phyloP scores from a whole-genome alignment of 306 rosid genomes.

The Fragaria vesca region DNA sequence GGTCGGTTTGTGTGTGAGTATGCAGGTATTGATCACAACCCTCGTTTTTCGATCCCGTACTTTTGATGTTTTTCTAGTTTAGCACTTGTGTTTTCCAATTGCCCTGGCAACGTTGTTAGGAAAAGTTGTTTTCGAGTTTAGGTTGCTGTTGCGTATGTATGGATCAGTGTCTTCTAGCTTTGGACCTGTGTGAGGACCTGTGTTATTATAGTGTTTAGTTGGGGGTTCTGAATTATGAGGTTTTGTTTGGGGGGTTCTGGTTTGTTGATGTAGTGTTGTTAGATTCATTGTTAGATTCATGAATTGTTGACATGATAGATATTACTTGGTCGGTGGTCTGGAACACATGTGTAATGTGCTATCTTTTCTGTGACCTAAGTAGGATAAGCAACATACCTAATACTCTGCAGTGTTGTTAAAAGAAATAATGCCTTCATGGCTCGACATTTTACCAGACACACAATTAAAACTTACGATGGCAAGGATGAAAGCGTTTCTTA shows the following conservation, averaged over 20 bases:
- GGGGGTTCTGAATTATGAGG: too few species aligned
- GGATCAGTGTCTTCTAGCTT: neutral
- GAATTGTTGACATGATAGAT: neutral
- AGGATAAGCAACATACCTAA: neutral
- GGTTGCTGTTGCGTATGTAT: neutral
- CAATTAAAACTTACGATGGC: neutral
- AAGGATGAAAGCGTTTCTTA: neutral
- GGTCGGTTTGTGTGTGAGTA: constrained; percentile 74
- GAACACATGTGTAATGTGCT: neutral
- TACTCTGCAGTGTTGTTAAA: neutral
- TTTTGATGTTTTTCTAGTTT: neutral
- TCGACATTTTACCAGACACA: neutral
- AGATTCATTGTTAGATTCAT: too few species aligned
- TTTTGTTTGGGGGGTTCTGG: too few species aligned
- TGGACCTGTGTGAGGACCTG: too few species aligned
- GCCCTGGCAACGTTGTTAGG: neutral
- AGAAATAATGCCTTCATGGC: neutral
- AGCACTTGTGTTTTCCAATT: neutral
- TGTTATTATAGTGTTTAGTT: too few species aligned
- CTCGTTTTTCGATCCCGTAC: neutral
- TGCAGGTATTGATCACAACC: constrained; percentile 50
- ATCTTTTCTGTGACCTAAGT: neutral
- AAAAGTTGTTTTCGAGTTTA: neutral
- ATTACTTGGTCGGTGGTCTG: neutral
- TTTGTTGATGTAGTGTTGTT: too few species aligned